phyloP scores from a whole-genome alignment of 2,329 filamentous ascomycete species.

The Zymoseptoria tritici region DNA sequence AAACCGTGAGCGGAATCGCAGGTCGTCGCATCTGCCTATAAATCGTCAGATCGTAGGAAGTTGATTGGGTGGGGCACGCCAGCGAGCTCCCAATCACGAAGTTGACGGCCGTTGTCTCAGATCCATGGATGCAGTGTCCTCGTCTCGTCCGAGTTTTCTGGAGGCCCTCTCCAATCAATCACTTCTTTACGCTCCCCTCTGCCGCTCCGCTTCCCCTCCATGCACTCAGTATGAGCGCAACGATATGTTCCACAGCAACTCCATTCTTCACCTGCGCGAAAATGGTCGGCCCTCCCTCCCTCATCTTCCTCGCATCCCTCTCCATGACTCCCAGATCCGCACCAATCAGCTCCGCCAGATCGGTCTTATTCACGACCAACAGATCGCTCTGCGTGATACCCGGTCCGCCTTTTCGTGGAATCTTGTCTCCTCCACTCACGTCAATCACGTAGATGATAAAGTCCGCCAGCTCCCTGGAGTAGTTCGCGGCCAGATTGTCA shows the following conservation, averaged over 20 bases:
- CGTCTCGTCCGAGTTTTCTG: neutral
- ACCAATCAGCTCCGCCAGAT: constrained; percentile 81
- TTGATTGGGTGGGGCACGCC: no score
- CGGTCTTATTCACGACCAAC: constrained; percentile 94
- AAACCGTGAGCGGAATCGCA: no score
- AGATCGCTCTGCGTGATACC: constrained; percentile 95
- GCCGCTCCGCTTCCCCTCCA: constrained; percentile 83
- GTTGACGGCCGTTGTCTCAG: no score
- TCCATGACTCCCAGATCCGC: constrained; percentile 93
- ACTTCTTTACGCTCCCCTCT: neutral
- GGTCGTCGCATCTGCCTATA: no score
- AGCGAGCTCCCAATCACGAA: no score
- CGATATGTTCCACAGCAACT: constrained; percentile 76
- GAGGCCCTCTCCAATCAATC: neutral
- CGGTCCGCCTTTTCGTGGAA: constrained; percentile 89
- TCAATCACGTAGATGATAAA: constrained; percentile 99
- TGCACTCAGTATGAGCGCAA: constrained; percentile 79
- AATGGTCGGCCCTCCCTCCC: constrained; percentile 89
- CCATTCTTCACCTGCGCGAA: constrained; percentile 96
- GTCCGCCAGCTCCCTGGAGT: constrained; percentile 87
- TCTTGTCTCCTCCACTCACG: constrained; percentile 92
- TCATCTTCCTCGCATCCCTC: constrained; percentile 84
- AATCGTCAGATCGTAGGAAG: no score
- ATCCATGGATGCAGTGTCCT: no score
- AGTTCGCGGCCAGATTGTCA: constrained; percentile 96